Conservation (phyloP, 139 green algal genomes). For the Chara braunii region DNA sequence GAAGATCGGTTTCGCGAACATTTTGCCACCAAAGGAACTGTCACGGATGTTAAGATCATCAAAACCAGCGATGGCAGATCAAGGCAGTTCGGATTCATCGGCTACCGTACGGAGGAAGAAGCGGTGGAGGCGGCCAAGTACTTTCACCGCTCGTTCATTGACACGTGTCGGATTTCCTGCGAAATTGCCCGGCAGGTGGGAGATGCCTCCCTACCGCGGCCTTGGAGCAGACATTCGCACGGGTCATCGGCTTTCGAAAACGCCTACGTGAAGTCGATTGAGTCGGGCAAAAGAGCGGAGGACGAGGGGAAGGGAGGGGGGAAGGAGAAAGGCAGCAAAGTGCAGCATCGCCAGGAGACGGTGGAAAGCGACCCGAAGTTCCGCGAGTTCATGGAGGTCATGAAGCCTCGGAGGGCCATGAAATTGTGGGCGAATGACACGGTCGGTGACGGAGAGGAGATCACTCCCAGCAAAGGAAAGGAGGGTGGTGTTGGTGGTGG, state of each 20-base stretch:
- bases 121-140: slow-evolving; percentile 68
- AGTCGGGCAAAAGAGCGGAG: background rate
- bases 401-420: slow-evolving; percentile 64
- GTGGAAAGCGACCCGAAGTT: slow-evolving; percentile 62
- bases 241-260: slow-evolving; percentile 5
- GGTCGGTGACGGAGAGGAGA: background rate
- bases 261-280: background rate
- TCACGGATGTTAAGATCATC: slow-evolving; percentile 94
- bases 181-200: slow-evolving; percentile 43
- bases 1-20: slow-evolving; percentile 73
- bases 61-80: slow-evolving; percentile 83
- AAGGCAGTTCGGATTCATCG: slow-evolving; percentile 88
- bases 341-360: background rate
- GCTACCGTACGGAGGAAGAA: slow-evolving; percentile 68
- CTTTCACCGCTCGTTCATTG: slow-evolving; percentile 83
- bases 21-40: slow-evolving; percentile 73
- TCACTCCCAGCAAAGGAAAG: background rate
- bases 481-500: background rate
- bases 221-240: slow-evolving; percentile 84
- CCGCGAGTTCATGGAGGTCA: slow-evolving; percentile 84
- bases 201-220: slow-evolving; percentile 45
- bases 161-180: slow-evolving; percentile 69
- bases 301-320: background rate
- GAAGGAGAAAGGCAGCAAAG: background rate
- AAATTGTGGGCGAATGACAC: slow-evolving; percentile 82